These are phyloP conservation scores for Daedaleopsis nitida DNA, from an alignment of 768 basidiomycete genomes.

Conservation along the genomic window DNA sequence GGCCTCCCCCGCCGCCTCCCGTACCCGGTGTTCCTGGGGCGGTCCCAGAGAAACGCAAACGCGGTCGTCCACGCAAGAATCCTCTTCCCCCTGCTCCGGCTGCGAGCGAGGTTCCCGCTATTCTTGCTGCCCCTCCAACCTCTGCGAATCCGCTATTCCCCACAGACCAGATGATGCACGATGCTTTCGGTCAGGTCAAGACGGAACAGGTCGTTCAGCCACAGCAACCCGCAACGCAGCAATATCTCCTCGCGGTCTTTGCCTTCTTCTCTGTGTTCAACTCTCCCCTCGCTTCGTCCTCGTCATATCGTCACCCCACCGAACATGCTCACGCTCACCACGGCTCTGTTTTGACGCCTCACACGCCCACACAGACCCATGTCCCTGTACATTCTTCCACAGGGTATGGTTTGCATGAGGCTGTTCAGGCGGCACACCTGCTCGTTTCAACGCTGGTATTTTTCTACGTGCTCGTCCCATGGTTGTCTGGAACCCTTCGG, in stretches of 20 bases:
- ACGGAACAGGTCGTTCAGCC: slow-evolving; percentile 12
- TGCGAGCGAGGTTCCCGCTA: slow-evolving; percentile 19
- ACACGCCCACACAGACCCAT: slow-evolving; percentile 25
- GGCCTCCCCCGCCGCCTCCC: slow-evolving; percentile 33
- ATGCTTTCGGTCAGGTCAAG: slow-evolving; percentile 15
- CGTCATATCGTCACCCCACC: slow-evolving; percentile 31
- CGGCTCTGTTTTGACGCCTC: slow-evolving; percentile 55
- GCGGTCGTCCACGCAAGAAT: slow-evolving; percentile 80
- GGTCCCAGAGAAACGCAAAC: slow-evolving; percentile 77
- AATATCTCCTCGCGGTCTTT: slow-evolving; percentile 82
- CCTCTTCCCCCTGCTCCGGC: slow-evolving; percentile 44
- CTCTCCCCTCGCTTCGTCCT: slow-evolving; percentile 60
- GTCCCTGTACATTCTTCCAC: slow-evolving; percentile 22
- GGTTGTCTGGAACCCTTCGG: slow-evolving; percentile 39
- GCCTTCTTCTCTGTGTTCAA: slow-evolving; percentile 88
- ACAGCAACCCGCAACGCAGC: slow-evolving; percentile 36
- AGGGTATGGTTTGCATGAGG: slow-evolving; percentile 51
- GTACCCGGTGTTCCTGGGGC: slow-evolving; percentile 36
- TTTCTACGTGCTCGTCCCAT: slow-evolving; percentile 52
- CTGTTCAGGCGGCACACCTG: slow-evolving; percentile 66
- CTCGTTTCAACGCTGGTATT: slow-evolving; percentile 66
- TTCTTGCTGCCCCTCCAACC: slow-evolving; percentile 12
- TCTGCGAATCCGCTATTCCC: slow-evolving; percentile 21
- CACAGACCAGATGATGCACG: slow-evolving; percentile 19
- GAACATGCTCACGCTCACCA: slow-evolving; percentile 40